A percentile compares a stretch with the other conserved stretches of the same genome.
phyloP scores from a whole-genome alignment of 441 rosid species.

The Francoa sonchifolia region DNA sequence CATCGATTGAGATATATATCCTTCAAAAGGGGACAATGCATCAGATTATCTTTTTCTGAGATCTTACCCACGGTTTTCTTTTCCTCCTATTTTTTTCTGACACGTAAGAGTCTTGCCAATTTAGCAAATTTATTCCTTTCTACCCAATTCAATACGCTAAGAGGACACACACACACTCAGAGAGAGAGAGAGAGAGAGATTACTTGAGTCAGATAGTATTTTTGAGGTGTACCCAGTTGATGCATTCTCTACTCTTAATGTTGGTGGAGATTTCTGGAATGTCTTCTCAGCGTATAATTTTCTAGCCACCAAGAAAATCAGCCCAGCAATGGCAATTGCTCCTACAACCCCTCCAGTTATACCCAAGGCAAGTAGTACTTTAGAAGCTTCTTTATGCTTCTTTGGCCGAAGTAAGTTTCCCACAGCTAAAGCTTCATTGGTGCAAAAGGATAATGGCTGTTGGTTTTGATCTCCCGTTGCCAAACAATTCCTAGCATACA shows the following conservation, averaged over 20 bases:
- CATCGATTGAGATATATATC: conserved; percentile 83
- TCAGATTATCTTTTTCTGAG: too few relatives aligned
- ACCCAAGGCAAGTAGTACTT: conserved; percentile 33
- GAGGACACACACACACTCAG: not conserved
- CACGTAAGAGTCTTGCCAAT: too few relatives aligned
- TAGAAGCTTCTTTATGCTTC: conserved; percentile 21
- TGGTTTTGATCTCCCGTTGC: conserved; percentile 34
- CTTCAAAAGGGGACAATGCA: conserved; percentile 31
- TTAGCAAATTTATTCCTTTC: too few relatives aligned
- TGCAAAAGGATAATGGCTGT: conserved; percentile 56
- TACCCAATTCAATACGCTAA: too few relatives aligned
- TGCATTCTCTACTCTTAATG: conserved; percentile 59
- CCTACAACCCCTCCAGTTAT: conserved; percentile 50
- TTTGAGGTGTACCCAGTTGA: conserved; percentile 67
- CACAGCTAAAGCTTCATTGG: conserved; percentile 83
- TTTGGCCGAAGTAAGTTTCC: conserved; percentile 52
- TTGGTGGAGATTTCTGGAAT: conserved; percentile 29
- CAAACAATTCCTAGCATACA: conserved; percentile 62
- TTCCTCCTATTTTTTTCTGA: too few relatives aligned
- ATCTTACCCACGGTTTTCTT: too few relatives aligned
- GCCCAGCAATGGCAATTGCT: conserved; percentile 31
- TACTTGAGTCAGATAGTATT: conserved; percentile 80
- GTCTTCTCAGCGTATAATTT: conserved; percentile 23
- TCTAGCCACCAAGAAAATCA: conserved; percentile 32
- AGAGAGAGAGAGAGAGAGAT: conserved; percentile 16